Evolutionary conservation across 176 grass and related monocot species (phyloP).

Genomic region (Avena eriantha): DNA sequence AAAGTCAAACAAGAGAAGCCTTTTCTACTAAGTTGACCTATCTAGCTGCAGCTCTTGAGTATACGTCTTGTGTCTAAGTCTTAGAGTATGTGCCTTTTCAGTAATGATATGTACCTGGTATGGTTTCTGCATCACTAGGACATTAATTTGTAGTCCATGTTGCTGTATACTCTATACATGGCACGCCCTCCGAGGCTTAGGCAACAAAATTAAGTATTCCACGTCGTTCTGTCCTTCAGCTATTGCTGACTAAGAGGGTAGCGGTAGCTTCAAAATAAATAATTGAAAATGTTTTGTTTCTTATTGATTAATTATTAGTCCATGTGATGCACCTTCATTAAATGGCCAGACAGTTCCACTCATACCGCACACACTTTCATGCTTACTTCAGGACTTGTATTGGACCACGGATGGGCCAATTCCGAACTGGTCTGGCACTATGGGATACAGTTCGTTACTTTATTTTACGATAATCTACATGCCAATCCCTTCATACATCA

Average conservation of each 20-base stretch:
- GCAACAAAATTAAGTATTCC: constrained; percentile 1
- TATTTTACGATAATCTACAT: constrained; percentile 16
- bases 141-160: background rate
- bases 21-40: constrained; percentile 18
- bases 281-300: background rate
- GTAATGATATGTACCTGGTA: background rate
- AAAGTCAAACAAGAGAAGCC: background rate
- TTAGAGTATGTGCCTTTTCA: background rate
- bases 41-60: background rate
- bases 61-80: background rate
- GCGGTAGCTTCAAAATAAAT: constrained; percentile 2
- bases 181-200: constrained; percentile 7
- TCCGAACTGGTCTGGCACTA: background rate
- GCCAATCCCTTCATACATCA: constrained; percentile 31
- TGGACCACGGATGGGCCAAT: background rate
- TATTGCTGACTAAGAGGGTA: background rate
- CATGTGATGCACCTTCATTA: constrained; percentile 10
- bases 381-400: constrained; percentile 12
- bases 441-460: background rate
- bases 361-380: background rate
- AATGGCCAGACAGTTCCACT: background rate
- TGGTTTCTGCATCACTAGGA: background rate
- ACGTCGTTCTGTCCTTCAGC: background rate
- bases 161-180: background rate
- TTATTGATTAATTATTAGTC: constrained; percentile 18